Percentiles rank a stretch among this genome's conserved stretches.
Evolutionary conservation across 2,329 filamentous ascomycete species (phyloP).

Genomic region (Exophiala spinifera): DNA sequence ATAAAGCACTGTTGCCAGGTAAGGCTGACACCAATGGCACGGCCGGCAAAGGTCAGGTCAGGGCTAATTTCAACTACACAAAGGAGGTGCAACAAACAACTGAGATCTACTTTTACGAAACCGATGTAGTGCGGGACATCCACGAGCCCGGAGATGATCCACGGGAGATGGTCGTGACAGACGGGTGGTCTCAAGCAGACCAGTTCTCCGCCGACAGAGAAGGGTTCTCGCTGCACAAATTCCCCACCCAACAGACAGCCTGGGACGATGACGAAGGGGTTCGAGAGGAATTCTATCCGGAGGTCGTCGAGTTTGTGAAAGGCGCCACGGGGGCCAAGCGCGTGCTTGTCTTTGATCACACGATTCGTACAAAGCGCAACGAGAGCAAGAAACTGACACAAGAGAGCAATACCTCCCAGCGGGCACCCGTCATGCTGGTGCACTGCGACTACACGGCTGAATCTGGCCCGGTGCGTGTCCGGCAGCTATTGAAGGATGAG

Average conservation of each 20-base stretch:
- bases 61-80: conserved; percentile 47
- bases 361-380: conserved; percentile 41
- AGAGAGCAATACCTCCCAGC: conserved; percentile 32
- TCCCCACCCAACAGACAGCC: conserved; percentile 37
- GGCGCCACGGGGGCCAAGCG: conserved; percentile 43
- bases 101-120: conserved; percentile 42
- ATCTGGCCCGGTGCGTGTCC: conserved; percentile 44
- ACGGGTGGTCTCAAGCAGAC: conserved; percentile 43
- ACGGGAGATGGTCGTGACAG: conserved; percentile 39
- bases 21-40: conserved; percentile 14
- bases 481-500: conserved; percentile 44
- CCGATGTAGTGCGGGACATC: conserved; percentile 36
- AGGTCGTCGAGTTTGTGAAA: conserved; percentile 48
- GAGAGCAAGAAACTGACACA: conserved; percentile 23
- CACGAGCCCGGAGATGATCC: conserved; percentile 42
- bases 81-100: conserved; percentile 40
- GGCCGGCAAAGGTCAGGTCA: conserved; percentile 33
- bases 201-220: conserved; percentile 47
- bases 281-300: conserved; percentile 43
- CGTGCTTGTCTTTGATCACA: conserved; percentile 52
- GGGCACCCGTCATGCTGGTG: conserved; percentile 27
- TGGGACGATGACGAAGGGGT: conserved; percentile 42
- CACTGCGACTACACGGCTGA: conserved; percentile 49
- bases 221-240: conserved; percentile 46
- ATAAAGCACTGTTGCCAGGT: conserved; percentile 35